These are phyloP conservation scores for Thermothielavioides terrestris DNA, from an alignment of 495 filamentous ascomycete genomes.

Conservation along the genomic window DNA sequence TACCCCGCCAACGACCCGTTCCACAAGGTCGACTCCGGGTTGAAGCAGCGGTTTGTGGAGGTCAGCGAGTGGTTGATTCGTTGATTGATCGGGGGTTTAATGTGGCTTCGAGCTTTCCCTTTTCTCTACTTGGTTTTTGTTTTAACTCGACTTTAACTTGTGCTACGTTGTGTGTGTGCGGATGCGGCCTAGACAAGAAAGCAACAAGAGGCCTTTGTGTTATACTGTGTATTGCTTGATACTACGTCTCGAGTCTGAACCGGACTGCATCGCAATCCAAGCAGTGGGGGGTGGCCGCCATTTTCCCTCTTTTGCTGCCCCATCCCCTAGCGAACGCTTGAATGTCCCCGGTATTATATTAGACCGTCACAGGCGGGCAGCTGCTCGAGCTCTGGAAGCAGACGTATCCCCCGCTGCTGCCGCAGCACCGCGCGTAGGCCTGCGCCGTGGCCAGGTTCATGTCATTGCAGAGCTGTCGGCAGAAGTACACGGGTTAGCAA, in stretches of 20 bases:
- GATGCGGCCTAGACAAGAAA: too few relatives aligned
- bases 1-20: constrained; percentile 19
- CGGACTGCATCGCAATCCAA: too few relatives aligned
- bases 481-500: not conserved
- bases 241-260: too few relatives aligned
- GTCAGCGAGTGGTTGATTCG: constrained; percentile 6
- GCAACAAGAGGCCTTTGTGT: too few relatives aligned
- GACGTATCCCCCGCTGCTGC: not conserved
- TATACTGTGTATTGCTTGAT: too few relatives aligned
- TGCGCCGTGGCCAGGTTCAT: not conserved
- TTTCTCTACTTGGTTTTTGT: too few relatives aligned
- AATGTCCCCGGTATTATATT: not conserved
- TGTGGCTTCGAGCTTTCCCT: too few relatives aligned
- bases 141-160: too few relatives aligned
- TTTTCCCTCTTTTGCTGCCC: too few relatives aligned
- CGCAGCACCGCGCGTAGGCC: not conserved
- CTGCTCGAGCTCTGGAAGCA: not conserved
- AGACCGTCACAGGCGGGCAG: not conserved
- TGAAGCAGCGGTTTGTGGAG: constrained; percentile 15
- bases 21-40: constrained; percentile 23
- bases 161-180: too few relatives aligned
- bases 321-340: too few relatives aligned
- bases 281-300: too few relatives aligned
- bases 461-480: not conserved
- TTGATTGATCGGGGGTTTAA: not conserved